Base-by-base conservation (phyloP, 2,329 filamentous ascomycete species). In the Sphaerostilbella broomeana region DNA sequence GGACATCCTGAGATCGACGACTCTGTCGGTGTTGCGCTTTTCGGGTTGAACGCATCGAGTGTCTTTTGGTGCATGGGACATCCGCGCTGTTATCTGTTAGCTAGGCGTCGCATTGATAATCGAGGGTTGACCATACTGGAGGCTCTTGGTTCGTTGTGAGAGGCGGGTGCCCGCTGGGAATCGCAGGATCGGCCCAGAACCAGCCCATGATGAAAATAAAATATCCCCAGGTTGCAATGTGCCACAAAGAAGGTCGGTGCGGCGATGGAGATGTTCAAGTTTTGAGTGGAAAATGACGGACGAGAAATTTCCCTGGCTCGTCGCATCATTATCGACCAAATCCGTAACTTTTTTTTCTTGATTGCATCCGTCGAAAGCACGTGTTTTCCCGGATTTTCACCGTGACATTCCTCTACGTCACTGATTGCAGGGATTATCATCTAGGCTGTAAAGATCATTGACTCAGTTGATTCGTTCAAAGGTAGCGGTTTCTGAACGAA, bases 61-160 rank as follows among this genome's bases (percentile, higher is more conserved):
- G 67, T 68, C 53, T 69, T 66, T 45, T 73, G 66, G 59, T 77
- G 72, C 73, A 79, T 77, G 3, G 75, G 75, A 44, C 75, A 79
- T 48, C 62, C 65, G 39, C 66, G 59, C 74, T 78, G 44, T 11
- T 25, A 13, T 6, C 10, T 10, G 51, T 60, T 44, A 60, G 52
- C 27, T 19, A 37, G 12, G 19, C 25, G 19, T 21, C 7, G 20
- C 12, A 16, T 33, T 18, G 24, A 29, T 18, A 21, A 24, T 3
- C 15, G 6, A 19, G 11, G 9, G 19, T 20, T 11, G 20, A 22
- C 22, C 56, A 43, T 56, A 62, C 60, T 34, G 61, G 61, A 56
- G 60, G 59, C 38, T 57, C 51, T 44, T 49, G 46, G 42, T 51
- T 50, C 17, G 26, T n/a, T 35, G 51, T 28, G 22, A 56, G 45